These are phyloP conservation scores for Torulaspora quercuum DNA, from an alignment of 805 yeast genomes.

Conservation along the genomic window DNA sequence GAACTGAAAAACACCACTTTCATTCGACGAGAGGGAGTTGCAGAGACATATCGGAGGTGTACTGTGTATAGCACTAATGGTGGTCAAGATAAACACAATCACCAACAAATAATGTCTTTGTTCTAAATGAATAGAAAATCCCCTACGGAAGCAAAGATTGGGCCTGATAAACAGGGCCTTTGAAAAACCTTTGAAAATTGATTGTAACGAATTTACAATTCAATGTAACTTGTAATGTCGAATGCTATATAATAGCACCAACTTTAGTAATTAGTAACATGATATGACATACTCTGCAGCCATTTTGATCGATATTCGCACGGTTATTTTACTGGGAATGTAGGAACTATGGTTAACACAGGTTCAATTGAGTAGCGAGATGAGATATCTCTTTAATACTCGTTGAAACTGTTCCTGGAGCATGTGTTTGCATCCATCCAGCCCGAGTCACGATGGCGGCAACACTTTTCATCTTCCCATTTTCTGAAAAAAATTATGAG, in stretches of 20 bases:
- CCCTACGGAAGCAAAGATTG: constrained; percentile 28
- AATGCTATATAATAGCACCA: too few species aligned
- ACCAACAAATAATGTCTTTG: constrained; percentile 30
- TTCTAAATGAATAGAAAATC: constrained; percentile 27
- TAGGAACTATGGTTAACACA: too few species aligned
- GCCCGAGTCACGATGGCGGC: too few species aligned
- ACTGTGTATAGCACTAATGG: constrained; percentile 5
- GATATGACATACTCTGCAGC: constrained; percentile 38
- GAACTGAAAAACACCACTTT: constrained; percentile 40
- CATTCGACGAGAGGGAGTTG: constrained; percentile 40
- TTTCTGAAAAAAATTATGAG: too few species aligned
- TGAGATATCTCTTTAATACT: too few species aligned
- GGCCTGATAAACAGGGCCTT: too few species aligned
- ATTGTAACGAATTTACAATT: constrained; percentile 13
- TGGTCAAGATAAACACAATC: constrained; percentile 17
- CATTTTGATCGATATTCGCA: constrained; percentile 25
- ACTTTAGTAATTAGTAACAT: not conserved
- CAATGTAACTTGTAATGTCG: constrained; percentile 28
- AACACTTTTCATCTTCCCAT: too few species aligned
- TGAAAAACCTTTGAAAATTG: not conserved
- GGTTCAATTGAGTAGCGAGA: too few species aligned
- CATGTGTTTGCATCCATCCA: too few species aligned
- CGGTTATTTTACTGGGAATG: not conserved
- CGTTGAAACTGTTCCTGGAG: too few species aligned
- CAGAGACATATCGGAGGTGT: constrained; percentile 35